These are phyloP conservation scores for Nakazawaea wyomingensis DNA, from an alignment of 805 yeast genomes.

Conservation along the genomic window DNA sequence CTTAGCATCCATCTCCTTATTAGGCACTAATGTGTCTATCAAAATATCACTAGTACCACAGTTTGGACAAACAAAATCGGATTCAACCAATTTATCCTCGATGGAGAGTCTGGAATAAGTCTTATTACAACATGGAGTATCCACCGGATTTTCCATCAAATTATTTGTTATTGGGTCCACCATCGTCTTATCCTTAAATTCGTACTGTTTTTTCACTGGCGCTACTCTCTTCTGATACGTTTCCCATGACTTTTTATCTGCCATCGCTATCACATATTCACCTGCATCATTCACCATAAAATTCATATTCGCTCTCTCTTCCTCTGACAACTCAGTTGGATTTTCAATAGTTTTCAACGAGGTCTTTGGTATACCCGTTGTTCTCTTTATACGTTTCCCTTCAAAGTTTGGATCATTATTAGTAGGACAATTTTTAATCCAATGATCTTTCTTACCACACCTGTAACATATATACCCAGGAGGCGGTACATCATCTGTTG, in stretches of 20 bases:
- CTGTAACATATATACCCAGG: constrained; percentile 95
- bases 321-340: constrained; percentile 55
- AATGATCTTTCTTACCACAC: constrained; percentile 91
- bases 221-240: constrained; percentile 65
- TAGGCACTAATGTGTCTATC: constrained; percentile 64
- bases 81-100: constrained; percentile 64
- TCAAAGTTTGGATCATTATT: constrained; percentile 91
- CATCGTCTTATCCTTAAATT: constrained; percentile 54
- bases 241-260: constrained; percentile 89
- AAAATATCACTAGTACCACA: constrained; percentile 72
- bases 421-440: constrained; percentile 95
- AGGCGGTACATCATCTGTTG: constrained; percentile 77
- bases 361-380: constrained; percentile 96
- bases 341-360: constrained; percentile 82
- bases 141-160: constrained; percentile 65
- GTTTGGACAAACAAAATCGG: constrained; percentile 87
- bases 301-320: constrained; percentile 44
- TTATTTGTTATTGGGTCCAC: constrained; percentile 68
- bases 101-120: constrained; percentile 56
- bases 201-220: constrained; percentile 34
- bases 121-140: constrained; percentile 64
- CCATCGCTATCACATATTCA: constrained; percentile 91
- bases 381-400: constrained; percentile 82
- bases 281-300: constrained; percentile 93
- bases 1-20: constrained; percentile 51